Percentiles rank a stretch among this genome's conserved stretches.
Conservation (phyloP, 2,329 filamentous ascomycete genomes). For the Sporothrix pallida region DNA sequence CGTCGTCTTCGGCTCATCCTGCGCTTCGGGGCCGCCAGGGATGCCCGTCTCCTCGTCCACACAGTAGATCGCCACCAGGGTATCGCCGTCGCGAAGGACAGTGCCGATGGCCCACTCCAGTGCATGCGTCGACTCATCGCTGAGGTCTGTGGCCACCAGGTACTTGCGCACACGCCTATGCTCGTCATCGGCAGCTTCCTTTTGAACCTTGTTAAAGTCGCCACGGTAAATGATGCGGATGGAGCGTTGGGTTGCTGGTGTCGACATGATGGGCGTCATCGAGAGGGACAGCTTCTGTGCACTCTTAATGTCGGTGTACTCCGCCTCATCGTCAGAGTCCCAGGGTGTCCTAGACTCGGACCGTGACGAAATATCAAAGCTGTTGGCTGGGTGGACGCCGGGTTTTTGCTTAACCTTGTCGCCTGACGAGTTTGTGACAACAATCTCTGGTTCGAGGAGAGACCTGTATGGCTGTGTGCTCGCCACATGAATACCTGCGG, state of each 20-base stretch:
- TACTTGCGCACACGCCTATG: conserved; percentile 84
- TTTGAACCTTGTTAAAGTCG: conserved; percentile 76
- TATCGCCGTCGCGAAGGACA: conserved; percentile 91
- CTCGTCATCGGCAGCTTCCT: conserved; percentile 74
- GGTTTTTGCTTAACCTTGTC: conserved; percentile 64
- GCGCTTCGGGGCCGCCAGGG: conserved; percentile 46
- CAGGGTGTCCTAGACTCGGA: conserved; percentile 63
- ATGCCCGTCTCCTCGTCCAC: conserved; percentile 83
- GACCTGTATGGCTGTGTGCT: conserved; percentile 63
- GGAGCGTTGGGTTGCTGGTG: conserved; percentile 76
- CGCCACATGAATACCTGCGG: conserved; percentile 59
- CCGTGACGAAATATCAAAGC: conserved; percentile 73
- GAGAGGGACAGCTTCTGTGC: conserved; percentile 84
- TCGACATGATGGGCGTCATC: conserved; percentile 79
- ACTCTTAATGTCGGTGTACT: conserved; percentile 81
- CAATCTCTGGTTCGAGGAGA: conserved; percentile 70
- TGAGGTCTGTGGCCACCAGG: conserved; percentile 92
- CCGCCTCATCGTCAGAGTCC: conserved; percentile 85
- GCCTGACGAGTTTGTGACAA: conserved; percentile 66
- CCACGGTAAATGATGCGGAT: conserved; percentile 91
- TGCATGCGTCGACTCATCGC: conserved; percentile 91
- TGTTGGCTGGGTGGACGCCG: conserved; percentile 79
- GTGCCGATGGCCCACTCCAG: conserved; percentile 98
- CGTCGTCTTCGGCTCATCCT: conserved; percentile 74
- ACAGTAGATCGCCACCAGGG: conserved; percentile 89